A percentile compares a stretch with the other conserved stretches of the same genome.
These are phyloP conservation scores for Osmozyma mogii DNA, from an alignment of 805 yeast genomes.

Conservation along the genomic window DNA sequence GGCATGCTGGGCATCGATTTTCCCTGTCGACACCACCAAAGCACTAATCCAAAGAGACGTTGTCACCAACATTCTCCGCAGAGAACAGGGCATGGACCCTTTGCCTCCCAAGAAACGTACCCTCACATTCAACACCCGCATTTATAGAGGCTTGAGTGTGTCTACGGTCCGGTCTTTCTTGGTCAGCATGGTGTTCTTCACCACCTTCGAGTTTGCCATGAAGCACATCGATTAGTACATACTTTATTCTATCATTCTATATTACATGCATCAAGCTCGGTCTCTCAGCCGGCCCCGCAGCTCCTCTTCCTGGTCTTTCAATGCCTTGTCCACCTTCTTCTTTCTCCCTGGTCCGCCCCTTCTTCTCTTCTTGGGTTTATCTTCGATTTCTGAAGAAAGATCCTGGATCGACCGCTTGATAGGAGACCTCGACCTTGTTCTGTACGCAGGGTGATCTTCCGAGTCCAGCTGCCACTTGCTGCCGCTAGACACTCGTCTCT, in stretches of 20 bases:
- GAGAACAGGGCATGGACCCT: constrained; percentile 38
- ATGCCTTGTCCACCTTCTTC: not conserved
- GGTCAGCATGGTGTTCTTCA: constrained; percentile 69
- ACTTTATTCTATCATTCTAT: too few relatives aligned
- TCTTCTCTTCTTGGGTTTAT: constrained; percentile 7
- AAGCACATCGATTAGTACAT: constrained; percentile 27
- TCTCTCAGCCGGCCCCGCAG: too few relatives aligned
- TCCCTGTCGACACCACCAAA: constrained; percentile 77
- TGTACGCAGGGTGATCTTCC: constrained; percentile 11
- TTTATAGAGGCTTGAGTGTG: constrained; percentile 75
- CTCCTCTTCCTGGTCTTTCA: not conserved
- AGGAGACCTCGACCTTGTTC: constrained; percentile 13
- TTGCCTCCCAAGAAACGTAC: constrained; percentile 24
- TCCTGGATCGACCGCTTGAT: constrained; percentile 13
- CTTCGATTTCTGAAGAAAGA: constrained; percentile 11
- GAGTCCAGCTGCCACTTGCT: constrained; percentile 5
- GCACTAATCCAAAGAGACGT: constrained; percentile 68
- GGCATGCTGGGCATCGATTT: constrained; percentile 64
- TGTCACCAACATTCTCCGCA: constrained; percentile 56
- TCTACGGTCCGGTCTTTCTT: constrained; percentile 63
- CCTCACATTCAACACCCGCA: constrained; percentile 27
- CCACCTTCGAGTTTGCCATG: constrained; percentile 64
- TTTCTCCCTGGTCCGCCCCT: not conserved
- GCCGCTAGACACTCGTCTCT: constrained; percentile 1
- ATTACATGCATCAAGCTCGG: not conserved